Conservation (phyloP, 1,139 yeast species). For the Pichiaceae sp. region DNA sequence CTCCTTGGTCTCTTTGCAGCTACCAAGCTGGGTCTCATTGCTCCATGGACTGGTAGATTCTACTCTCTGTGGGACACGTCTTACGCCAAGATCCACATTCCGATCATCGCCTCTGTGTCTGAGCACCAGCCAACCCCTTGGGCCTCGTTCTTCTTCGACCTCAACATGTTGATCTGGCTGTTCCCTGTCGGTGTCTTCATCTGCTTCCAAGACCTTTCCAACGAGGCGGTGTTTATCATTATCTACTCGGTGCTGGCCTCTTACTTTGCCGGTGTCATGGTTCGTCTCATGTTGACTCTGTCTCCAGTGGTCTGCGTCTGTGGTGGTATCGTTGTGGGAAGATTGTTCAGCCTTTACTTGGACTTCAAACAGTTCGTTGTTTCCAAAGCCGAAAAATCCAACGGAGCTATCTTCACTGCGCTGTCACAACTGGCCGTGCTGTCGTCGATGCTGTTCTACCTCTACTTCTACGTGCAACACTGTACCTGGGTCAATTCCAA, state of each 20-base stretch:
- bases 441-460: slow-evolving; percentile 64
- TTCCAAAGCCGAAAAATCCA: slow-evolving; percentile 5
- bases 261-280: slow-evolving; percentile 99
- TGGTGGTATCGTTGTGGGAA: slow-evolving; percentile 80
- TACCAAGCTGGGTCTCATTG: slow-evolving; percentile 88
- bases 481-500: slow-evolving; percentile 96
- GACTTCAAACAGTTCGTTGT: slow-evolving; percentile 46
- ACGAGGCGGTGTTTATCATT: slow-evolving; percentile 89
- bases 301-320: slow-evolving; percentile 95
- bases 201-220: slow-evolving; percentile 79
- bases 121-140: slow-evolving; percentile 99
- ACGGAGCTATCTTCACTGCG: slow-evolving; percentile 28
- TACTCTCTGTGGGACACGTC: slow-evolving; percentile 97
- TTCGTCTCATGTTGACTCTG: slow-evolving; percentile 91
- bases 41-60: slow-evolving; percentile 99
- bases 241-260: slow-evolving; percentile 88
- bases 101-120: slow-evolving; percentile 96
- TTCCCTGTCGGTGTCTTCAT: slow-evolving; percentile 97
- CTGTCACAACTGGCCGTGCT: slow-evolving; percentile 57
- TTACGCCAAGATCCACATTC: slow-evolving; percentile 96
- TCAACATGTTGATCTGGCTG: slow-evolving; percentile 88
- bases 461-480: slow-evolving; percentile 80
- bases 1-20: slow-evolving; percentile 65
- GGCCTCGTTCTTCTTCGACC: slow-evolving; percentile 97
- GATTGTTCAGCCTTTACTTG: slow-evolving; percentile 74